Evolutionary conservation across 768 basidiomycete species (phyloP).

Genomic region (Suillus sp.): DNA sequence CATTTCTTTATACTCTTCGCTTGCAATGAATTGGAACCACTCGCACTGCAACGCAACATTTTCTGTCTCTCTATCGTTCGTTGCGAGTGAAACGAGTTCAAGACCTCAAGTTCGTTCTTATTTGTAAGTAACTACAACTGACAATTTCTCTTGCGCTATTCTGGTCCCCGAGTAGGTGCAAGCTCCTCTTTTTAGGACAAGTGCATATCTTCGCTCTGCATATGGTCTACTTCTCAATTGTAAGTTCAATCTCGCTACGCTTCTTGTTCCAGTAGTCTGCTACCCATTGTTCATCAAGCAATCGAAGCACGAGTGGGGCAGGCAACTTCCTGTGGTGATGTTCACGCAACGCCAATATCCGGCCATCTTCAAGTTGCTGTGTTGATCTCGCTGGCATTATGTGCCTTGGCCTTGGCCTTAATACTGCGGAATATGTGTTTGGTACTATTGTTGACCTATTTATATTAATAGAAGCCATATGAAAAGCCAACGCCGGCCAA

Average conservation of each 20-base stretch:
- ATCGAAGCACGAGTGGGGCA: neutral
- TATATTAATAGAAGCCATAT: neutral
- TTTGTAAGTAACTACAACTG: neutral
- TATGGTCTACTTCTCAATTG: neutral
- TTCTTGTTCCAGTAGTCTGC: neutral
- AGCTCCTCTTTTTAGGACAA: neutral
- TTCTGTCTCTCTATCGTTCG: too few species aligned
- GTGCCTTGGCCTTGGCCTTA: neutral
- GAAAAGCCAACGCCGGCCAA: slow-evolving; percentile 3
- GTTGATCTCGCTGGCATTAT: neutral
- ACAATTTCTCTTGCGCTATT: neutral
- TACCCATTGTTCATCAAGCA: neutral
- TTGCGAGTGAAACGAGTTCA: neutral
- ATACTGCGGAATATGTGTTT: neutral
- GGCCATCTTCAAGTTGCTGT: neutral
- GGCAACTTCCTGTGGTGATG: too few species aligned
- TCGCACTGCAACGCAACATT: neutral
- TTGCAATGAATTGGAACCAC: neutral
- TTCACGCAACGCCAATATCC: neutral
- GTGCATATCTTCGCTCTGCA: neutral
- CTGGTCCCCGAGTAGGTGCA: neutral
- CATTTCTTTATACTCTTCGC: neutral
- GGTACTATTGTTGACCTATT: neutral
- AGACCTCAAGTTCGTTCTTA: neutral
- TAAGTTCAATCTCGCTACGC: neutral